These are phyloP conservation scores for Rosa hybrid DNA, from an alignment of 331 rosid genomes.

Conservation along the genomic window DNA sequence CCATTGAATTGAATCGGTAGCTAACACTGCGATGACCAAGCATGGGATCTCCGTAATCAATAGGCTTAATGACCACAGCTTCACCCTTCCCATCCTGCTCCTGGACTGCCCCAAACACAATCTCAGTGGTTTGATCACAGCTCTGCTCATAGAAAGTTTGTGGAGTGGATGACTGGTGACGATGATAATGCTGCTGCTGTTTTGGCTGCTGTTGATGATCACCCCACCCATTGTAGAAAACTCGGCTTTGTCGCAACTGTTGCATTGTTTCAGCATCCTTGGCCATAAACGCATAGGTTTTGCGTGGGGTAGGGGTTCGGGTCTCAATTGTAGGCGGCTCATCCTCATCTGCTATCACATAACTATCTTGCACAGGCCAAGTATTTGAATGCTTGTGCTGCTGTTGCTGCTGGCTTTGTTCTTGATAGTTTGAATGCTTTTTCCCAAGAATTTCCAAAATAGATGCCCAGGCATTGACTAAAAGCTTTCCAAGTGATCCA, in stretches of 20 bases:
- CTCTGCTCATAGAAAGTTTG: slow-evolving; percentile 67
- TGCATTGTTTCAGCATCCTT: slow-evolving; percentile 77
- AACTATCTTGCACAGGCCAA: slow-evolving; percentile 91
- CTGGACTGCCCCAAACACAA: slow-evolving; percentile 88
- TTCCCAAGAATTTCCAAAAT: slow-evolving; percentile 63
- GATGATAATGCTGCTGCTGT: slow-evolving; percentile 63
- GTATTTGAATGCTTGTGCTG: slow-evolving; percentile 42
- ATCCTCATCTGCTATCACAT: slow-evolving; percentile 75
- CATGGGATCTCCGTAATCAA: slow-evolving; percentile 56
- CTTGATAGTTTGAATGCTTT: slow-evolving; percentile 40
- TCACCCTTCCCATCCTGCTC: slow-evolving; percentile 57
- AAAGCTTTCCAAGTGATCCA: slow-evolving; percentile 75
- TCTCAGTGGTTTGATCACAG: slow-evolving; percentile 61
- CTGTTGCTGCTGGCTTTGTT: slow-evolving; percentile 42
- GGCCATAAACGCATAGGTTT: slow-evolving; percentile 87
- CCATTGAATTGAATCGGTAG: slow-evolving; percentile 43
- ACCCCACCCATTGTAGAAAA: slow-evolving; percentile 71
- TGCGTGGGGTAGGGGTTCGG: slow-evolving; percentile 79
- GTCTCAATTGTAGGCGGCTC: slow-evolving; percentile 82
- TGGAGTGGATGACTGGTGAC: slow-evolving; percentile 59
- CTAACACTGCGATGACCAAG: slow-evolving; percentile 52
- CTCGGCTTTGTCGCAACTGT: slow-evolving; percentile 71
- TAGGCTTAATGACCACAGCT: slow-evolving; percentile 56
- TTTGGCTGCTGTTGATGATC: slow-evolving; percentile 43
- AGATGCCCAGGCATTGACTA: slow-evolving; percentile 48